phyloP scores from a whole-genome alignment of 2,329 filamentous ascomycete species.

The Colletotrichum sp. region DNA sequence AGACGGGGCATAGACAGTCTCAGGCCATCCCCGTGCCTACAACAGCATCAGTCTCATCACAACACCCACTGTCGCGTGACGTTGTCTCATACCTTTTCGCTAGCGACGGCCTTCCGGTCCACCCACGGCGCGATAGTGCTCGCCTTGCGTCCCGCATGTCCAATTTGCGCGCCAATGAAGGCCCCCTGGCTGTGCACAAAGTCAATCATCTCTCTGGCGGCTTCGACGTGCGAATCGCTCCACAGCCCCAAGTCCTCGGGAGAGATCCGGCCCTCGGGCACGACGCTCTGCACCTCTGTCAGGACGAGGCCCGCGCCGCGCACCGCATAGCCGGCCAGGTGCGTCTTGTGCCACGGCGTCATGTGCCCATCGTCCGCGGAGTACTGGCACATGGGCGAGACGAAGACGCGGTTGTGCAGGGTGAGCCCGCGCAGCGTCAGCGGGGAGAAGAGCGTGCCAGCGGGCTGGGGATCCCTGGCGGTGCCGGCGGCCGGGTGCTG shows the following conservation, averaged over 20 bases:
- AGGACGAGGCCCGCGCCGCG: slow-evolving; percentile 64
- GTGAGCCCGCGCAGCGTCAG: slow-evolving; percentile 46
- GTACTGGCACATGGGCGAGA: slow-evolving; percentile 54
- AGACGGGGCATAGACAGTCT: slow-evolving; percentile 36
- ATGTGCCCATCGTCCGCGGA: slow-evolving; percentile 44
- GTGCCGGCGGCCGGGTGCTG: slow-evolving; percentile 50
- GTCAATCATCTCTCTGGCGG: slow-evolving; percentile 62
- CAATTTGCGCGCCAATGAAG: slow-evolving; percentile 72
- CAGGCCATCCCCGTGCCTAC: slow-evolving; percentile 43
- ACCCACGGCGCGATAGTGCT: slow-evolving; percentile 63
- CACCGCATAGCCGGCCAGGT: slow-evolving; percentile 40
- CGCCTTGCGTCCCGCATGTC: slow-evolving; percentile 69
- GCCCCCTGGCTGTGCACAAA: slow-evolving; percentile 72
- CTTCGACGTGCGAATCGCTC: slow-evolving; percentile 73
- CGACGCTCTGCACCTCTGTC: slow-evolving; percentile 72
- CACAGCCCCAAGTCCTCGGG: slow-evolving; percentile 72
- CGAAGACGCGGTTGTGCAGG: slow-evolving; percentile 50
- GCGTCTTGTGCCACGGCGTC: slow-evolving; percentile 47
- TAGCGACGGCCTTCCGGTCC: slow-evolving; percentile 52
- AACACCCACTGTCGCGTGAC: accelerated
- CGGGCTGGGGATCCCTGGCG: slow-evolving; percentile 49
- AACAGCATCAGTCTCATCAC: background rate
- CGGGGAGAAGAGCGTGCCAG: slow-evolving; percentile 47
- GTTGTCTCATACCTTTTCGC: slow-evolving; percentile 34
- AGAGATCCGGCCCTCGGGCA: slow-evolving; percentile 73